Conservation (phyloP, 176 grass and related monocot species). For the Oryza meyeriana region DNA sequence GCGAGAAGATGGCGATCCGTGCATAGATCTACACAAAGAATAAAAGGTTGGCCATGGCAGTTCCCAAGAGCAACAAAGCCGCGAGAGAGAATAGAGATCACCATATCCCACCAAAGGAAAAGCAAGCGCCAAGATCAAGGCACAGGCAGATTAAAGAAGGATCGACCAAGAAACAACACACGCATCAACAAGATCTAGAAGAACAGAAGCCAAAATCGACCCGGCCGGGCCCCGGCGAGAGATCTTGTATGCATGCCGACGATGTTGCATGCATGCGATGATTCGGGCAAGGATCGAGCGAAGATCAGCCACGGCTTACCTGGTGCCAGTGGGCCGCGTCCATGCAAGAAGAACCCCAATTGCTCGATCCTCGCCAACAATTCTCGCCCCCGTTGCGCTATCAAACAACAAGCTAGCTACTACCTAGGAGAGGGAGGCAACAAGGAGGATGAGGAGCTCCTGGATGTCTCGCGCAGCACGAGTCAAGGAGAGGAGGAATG, state of each 20-base stretch:
- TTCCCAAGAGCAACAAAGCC: constrained; percentile 43
- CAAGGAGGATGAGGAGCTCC: neutral
- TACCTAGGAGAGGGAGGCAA: neutral
- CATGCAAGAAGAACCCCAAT: constrained; percentile 63
- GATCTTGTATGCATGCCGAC: constrained; percentile 20
- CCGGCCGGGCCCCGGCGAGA: neutral
- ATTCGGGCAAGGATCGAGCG: constrained; percentile 15
- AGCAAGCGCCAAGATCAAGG: constrained; percentile 32
- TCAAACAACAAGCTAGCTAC: neutral
- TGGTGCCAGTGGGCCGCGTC: constrained; percentile 84
- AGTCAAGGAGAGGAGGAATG: constrained; percentile 45
- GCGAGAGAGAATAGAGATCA: constrained; percentile 34
- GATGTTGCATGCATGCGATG: neutral
- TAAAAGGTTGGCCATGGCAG: constrained; percentile 53
- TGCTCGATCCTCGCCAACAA: constrained; percentile 9
- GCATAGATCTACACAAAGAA: constrained; percentile 54
- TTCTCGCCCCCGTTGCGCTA: neutral
- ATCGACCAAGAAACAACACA: constrained; percentile 12
- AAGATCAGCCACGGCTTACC: constrained; percentile 33
- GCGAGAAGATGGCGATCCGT: constrained; percentile 39
- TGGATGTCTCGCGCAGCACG: constrained; percentile 12
- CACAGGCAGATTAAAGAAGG: constrained; percentile 4
- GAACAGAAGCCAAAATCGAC: constrained; percentile 18
- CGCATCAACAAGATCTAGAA: constrained; percentile 35
- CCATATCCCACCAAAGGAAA: constrained; percentile 13